These are phyloP conservation scores for Metschnikowia drakensbergensis DNA, from an alignment of 805 yeast species.

Conservation along the genomic window DNA sequence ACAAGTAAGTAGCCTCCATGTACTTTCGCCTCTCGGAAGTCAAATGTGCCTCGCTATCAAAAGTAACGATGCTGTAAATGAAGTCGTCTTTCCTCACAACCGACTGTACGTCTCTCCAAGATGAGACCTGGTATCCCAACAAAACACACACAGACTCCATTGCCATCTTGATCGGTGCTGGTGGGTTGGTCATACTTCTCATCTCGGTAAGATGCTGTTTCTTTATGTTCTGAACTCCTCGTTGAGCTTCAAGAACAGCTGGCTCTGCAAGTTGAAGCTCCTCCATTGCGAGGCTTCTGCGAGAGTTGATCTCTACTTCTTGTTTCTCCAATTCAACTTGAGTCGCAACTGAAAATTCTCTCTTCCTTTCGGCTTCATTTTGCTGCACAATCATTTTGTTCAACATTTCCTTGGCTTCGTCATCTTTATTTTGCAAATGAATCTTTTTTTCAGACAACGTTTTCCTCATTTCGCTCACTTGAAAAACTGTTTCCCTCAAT, in stretches of 20 bases:
- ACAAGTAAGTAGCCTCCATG: slow-evolving; percentile 59
- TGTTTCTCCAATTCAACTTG: slow-evolving; percentile 66
- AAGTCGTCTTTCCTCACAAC: slow-evolving; percentile 85
- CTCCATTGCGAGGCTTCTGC: slow-evolving; percentile 51
- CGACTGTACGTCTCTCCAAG: slow-evolving; percentile 82
- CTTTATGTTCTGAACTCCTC: slow-evolving; percentile 88
- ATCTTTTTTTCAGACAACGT: slow-evolving; percentile 51
- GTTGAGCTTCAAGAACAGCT: slow-evolving; percentile 75
- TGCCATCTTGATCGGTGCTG: slow-evolving; percentile 77
- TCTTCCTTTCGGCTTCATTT: slow-evolving; percentile 87
- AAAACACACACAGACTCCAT: slow-evolving; percentile 83
- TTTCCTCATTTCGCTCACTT: slow-evolving; percentile 57
- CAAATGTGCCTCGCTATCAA: slow-evolving; percentile 59
- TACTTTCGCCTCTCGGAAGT: slow-evolving; percentile 46
- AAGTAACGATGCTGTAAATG: slow-evolving; percentile 74
- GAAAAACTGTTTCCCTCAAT: slow-evolving; percentile 69
- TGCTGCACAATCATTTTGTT: slow-evolving; percentile 78
- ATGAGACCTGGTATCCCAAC: slow-evolving; percentile 61
- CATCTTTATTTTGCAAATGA: slow-evolving; percentile 51
- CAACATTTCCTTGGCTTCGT: slow-evolving; percentile 67
- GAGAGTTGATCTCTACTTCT: slow-evolving; percentile 52
- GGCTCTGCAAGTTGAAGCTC: slow-evolving; percentile 83
- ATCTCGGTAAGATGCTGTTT: slow-evolving; percentile 89
- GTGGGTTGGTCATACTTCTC: slow-evolving; percentile 87
- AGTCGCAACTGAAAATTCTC: slow-evolving; percentile 77